phyloP scores from a whole-genome alignment of 2,329 filamentous ascomycete species.

The Didymella lethalis region DNA sequence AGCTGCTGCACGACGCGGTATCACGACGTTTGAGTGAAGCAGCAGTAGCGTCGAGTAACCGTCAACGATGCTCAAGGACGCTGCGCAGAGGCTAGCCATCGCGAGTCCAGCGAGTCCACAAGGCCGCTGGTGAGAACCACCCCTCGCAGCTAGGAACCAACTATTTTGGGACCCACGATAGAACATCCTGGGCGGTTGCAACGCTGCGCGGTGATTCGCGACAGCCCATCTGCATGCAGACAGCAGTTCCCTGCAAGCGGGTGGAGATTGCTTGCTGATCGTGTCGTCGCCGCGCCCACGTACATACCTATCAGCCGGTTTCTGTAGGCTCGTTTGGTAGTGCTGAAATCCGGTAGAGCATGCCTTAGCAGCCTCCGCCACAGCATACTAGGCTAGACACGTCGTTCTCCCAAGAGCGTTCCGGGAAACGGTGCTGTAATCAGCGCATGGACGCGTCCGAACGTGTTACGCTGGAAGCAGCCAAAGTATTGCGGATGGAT shows the following conservation, averaged over 20 bases:
- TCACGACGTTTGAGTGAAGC: conserved; percentile 30
- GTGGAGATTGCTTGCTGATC: conserved; percentile 52
- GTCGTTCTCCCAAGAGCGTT: conserved; percentile 16
- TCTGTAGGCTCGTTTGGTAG: conserved; percentile 31
- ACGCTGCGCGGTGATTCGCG: conserved; percentile 42
- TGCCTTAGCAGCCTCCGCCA: conserved; percentile 37
- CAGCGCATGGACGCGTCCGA: conserved; percentile 15
- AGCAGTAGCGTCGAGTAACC: conserved; percentile 36
- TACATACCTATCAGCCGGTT: conserved; percentile 36
- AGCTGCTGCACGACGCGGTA: conserved; percentile 31
- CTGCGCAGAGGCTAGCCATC: conserved; percentile 23
- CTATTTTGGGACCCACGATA: conserved; percentile 45
- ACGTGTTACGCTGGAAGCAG: conserved; percentile 5
- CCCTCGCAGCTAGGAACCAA: conserved; percentile 39
- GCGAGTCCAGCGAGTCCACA: conserved; percentile 8
- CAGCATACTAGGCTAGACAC: conserved; percentile 25
- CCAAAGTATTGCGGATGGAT: conserved; percentile 12
- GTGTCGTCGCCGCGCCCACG: conserved; percentile 41
- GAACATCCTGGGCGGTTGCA: conserved; percentile 31
- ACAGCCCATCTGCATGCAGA: conserved; percentile 32
- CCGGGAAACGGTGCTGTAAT: conserved; percentile 25
- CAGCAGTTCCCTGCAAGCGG: conserved; percentile 42
- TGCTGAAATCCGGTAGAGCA: conserved; percentile 27
- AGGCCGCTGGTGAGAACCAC: conserved; percentile 16
- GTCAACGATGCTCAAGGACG: conserved; percentile 42